Base-by-base conservation (phyloP, 768 basidiomycete species). In the Serendipita sp. region DNA sequence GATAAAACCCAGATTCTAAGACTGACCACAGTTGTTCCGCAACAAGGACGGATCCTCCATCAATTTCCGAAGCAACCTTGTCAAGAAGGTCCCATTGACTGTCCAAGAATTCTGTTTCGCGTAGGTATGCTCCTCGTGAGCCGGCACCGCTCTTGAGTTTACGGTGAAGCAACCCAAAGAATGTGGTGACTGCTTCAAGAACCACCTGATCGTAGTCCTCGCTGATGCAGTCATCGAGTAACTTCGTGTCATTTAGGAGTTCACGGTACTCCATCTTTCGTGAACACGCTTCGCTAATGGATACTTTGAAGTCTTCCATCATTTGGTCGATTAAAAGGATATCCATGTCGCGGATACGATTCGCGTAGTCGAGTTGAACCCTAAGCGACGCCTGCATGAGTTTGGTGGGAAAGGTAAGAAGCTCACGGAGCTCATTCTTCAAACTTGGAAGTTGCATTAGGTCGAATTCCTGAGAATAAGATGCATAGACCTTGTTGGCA, bases 81-180 rank as follows among this genome's bases (percentile, higher is more conserved):
- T 88, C 89, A 74, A 98, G 85, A 23, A 95, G 94, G 18, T 88
- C 86, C 89, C 93, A 95, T 69, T 98, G 93, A 3, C 87, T 85
- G 71, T 99, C 95, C 43, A 99, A 79, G n/a, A 98, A 84, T 72
- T 98, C 95, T 0, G 94, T 96, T 77, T 99, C 96, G 71, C 94
- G 92, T 78, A 98, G 94, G 74, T 95, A 89, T 55, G 94, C 91
- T 18, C 87, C 88, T 72, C 91, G 92, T 8, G 55, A 60, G 8
- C 55, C 55, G 65, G 85, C 81, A 18, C 88, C 91, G 67, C 89
- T 88, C 77, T 95, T 95, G 62, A 99, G 79, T 73, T 97, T 95
- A 89, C 88, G 92, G 68, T 95, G 91, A 23, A 98, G 85, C 40
- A 99, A 78, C 70, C 82, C 87, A 80, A 99, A 99, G 75, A 98